Evolutionary conservation across 2,329 filamentous ascomycete genomes (phyloP).

Genomic region (Neonectria punicea): DNA sequence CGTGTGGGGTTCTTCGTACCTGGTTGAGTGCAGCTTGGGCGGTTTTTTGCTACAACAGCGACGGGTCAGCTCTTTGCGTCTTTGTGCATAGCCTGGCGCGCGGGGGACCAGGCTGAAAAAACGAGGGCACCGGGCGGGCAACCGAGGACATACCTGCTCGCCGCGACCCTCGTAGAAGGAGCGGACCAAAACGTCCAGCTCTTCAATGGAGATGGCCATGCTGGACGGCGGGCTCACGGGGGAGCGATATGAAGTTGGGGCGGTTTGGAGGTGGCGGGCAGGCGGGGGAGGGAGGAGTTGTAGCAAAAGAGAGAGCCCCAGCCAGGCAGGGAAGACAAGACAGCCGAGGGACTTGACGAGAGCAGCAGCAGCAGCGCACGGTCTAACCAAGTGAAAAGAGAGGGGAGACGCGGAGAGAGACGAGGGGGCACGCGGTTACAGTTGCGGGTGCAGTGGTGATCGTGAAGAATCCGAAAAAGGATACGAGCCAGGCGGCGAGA

Average conservation of each 20-base stretch:
- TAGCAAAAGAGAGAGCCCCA: slow-evolving; percentile 41
- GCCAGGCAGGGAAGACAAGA: slow-evolving; percentile 35
- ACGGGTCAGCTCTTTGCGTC: slow-evolving; percentile 32
- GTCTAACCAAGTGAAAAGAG: slow-evolving; percentile 20
- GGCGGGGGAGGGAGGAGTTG: slow-evolving; percentile 44
- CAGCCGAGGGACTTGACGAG: slow-evolving; percentile 29
- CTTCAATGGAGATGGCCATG: slow-evolving; percentile 82
- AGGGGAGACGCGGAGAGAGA: slow-evolving; percentile 8
- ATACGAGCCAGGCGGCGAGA: slow-evolving; percentile 22
- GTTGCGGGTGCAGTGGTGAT: slow-evolving; percentile 1
- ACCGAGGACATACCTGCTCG: slow-evolving; percentile 74
- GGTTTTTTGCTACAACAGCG: slow-evolving; percentile 83
- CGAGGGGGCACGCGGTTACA: slow-evolving; percentile 1
- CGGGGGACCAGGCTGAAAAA: slow-evolving; percentile 26
- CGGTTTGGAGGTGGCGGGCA: slow-evolving; percentile 40
- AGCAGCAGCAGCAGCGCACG: slow-evolving; percentile 37
- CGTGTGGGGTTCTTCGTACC: slow-evolving; percentile 63
- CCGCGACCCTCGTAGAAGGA: slow-evolving; percentile 98
- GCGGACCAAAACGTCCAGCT: slow-evolving; percentile 96
- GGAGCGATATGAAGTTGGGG: slow-evolving; percentile 43
- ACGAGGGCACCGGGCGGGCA: slow-evolving; percentile 19
- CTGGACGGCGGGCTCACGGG: slow-evolving; percentile 44
- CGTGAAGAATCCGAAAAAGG: slow-evolving; percentile 20
- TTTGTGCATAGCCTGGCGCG: slow-evolving; percentile 27
- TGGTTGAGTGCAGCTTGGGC: slow-evolving; percentile 93